A percentile compares a stretch with the other conserved stretches of the same genome.
phyloP scores from a whole-genome alignment of 768 basidiomycete genomes.

The Tulasnella sp. region DNA sequence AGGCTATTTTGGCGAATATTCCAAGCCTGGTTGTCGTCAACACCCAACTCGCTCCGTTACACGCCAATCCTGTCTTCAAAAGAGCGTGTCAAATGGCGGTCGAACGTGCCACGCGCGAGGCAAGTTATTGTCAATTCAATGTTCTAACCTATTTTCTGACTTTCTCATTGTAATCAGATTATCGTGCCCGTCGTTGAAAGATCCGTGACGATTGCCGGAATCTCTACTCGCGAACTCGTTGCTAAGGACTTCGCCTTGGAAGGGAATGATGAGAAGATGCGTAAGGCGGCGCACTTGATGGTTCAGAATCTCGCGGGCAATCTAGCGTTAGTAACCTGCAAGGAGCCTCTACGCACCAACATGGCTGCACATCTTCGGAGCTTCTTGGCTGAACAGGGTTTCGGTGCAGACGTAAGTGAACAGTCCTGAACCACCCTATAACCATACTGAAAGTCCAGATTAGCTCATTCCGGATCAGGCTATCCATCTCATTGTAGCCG shows the following conservation, averaged over 20 bases:
- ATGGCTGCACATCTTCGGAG: slow-evolving; percentile 80
- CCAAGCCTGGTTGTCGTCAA: slow-evolving; percentile 64
- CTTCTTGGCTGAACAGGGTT: slow-evolving; percentile 73
- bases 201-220: slow-evolving; percentile 95
- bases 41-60: slow-evolving; percentile 58
- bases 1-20: slow-evolving; percentile 60
- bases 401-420: slow-evolving; percentile 59
- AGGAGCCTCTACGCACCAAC: slow-evolving; percentile 89
- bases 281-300: slow-evolving; percentile 88
- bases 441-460: too few species aligned
- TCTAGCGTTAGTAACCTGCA: slow-evolving; percentile 93
- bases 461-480: slow-evolving; percentile 74
- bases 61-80: slow-evolving; percentile 73
- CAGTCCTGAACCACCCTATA: too few species aligned
- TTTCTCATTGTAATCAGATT: slow-evolving; percentile 42
- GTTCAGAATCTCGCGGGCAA: slow-evolving; percentile 94
- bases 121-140: slow-evolving; percentile 26
- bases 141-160: too few species aligned
- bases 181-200: slow-evolving; percentile 95
- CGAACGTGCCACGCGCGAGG: slow-evolving; percentile 90
- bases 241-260: slow-evolving; percentile 95
- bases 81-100: slow-evolving; percentile 82
- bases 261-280: slow-evolving; percentile 75
- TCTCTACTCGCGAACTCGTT: slow-evolving; percentile 90
- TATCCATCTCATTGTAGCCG: slow-evolving; percentile 60